These are phyloP conservation scores for Geosmithia flava DNA, from an alignment of 2,329 filamentous ascomycete species.

Conservation along the genomic window DNA sequence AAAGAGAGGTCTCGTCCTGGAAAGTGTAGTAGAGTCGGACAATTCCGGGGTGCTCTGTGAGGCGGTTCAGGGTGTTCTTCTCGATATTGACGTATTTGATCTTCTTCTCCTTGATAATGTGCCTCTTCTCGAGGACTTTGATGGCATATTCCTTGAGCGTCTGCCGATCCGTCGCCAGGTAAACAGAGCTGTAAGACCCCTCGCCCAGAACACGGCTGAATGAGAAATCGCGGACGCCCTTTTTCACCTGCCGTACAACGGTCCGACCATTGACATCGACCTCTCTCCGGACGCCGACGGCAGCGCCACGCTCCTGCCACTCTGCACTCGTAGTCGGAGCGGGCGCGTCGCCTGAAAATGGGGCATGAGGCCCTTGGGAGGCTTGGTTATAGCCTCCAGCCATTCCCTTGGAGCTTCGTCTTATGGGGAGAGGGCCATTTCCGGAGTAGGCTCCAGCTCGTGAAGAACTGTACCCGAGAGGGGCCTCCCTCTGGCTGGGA, in stretches of 20 bases:
- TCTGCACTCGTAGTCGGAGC: constrained; percentile 62
- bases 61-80: constrained; percentile 90
- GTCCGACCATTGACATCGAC: constrained; percentile 76
- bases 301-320: constrained; percentile 93
- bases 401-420: constrained; percentile 64
- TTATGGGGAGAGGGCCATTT: constrained; percentile 55
- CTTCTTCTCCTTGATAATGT: constrained; percentile 99
- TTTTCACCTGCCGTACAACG: constrained; percentile 77
- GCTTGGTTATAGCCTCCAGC: constrained; percentile 38
- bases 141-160: constrained; percentile 94
- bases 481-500: constrained; percentile 48
- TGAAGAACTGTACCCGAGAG: constrained; percentile 49
- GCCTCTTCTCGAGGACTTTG: constrained; percentile 94
- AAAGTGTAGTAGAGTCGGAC: constrained; percentile 98
- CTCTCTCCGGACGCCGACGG: constrained; percentile 69
- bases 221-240: constrained; percentile 92
- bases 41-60: constrained; percentile 93
- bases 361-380: constrained; percentile 7
- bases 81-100: constrained; percentile 99
- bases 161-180: constrained; percentile 84
- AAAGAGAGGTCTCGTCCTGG: constrained; percentile 89
- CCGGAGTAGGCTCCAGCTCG: constrained; percentile 34
- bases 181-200: constrained; percentile 94
- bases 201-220: constrained; percentile 88
- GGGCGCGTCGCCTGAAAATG: constrained; percentile 25